Percentiles rank a stretch among this genome's conserved stretches.
Evolutionary conservation across 1,284 basidiomycete genomes (phyloP).

Genomic region (Puccinia polysora): DNA sequence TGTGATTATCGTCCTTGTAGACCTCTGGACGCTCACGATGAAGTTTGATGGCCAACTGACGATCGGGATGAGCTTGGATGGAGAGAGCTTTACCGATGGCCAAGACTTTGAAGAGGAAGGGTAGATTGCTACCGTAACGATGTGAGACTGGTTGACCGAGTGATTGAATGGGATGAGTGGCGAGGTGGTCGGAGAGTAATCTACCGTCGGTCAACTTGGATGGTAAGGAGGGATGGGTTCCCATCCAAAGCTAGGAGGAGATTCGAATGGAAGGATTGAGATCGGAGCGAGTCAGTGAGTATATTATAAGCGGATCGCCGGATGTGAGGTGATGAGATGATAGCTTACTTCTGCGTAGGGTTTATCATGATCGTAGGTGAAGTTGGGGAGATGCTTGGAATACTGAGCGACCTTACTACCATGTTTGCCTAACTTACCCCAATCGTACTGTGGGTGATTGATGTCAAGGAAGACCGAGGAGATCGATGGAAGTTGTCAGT

Average conservation of each 20-base stretch:
- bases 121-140: constrained; percentile 71
- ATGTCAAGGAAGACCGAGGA: background rate
- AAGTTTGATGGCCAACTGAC: constrained; percentile 72
- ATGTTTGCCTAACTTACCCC: constrained; percentile 59
- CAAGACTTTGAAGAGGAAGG: constrained; percentile 89
- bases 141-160: constrained; percentile 64
- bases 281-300: constrained; percentile 65
- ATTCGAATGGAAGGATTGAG: too few species aligned
- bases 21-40: constrained; percentile 71
- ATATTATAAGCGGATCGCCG: constrained; percentile 59
- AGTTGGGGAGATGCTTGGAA: constrained; percentile 57
- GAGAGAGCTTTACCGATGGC: constrained; percentile 90
- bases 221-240: constrained; percentile 84
- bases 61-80: constrained; percentile 96
- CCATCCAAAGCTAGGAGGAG: constrained; percentile 89
- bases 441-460: constrained; percentile 54
- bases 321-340: constrained; percentile 45
- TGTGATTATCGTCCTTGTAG: constrained; percentile 92
- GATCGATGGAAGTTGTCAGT: background rate
- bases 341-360: constrained; percentile 64
- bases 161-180: constrained; percentile 62
- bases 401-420: constrained; percentile 58
- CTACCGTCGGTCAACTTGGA: constrained; percentile 61
- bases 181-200: constrained; percentile 63
- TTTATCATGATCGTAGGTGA: constrained; percentile 59